These are phyloP conservation scores for Mycena venus DNA, from an alignment of 768 basidiomycete species.

Conservation along the genomic window DNA sequence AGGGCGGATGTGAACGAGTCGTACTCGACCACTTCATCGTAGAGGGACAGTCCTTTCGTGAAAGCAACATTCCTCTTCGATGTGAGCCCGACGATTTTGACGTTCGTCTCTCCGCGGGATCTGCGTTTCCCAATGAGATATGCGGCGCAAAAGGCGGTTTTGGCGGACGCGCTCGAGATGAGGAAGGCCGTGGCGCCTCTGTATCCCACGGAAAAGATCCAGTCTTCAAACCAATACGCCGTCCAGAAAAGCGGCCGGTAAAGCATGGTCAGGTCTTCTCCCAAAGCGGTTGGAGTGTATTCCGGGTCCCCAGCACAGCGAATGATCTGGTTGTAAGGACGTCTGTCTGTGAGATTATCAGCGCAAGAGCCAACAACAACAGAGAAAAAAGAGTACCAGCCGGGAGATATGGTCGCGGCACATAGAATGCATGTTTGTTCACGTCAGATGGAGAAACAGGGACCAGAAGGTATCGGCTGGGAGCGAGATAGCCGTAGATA, in stretches of 20 bases:
- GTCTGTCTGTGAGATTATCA: conserved; percentile 57
- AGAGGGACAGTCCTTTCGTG: conserved; percentile 66
- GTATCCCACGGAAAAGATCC: conserved; percentile 67
- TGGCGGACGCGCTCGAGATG: conserved; percentile 79
- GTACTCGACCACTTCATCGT: conserved; percentile 71
- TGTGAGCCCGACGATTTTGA: conserved; percentile 70
- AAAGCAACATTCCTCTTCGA: conserved; percentile 68
- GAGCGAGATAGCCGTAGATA: conserved; percentile 75
- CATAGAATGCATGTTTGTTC: conserved; percentile 67
- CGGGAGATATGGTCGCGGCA: conserved; percentile 74
- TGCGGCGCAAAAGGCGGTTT: conserved; percentile 79
- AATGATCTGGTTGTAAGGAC: conserved; percentile 77
- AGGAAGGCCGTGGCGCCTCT: conserved; percentile 62
- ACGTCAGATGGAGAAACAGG: conserved; percentile 64
- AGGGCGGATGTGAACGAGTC: conserved; percentile 55
- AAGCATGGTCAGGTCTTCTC: conserved; percentile 78
- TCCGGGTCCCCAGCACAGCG: conserved; percentile 70
- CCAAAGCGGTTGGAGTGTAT: conserved; percentile 59
- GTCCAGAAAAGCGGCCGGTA: conserved; percentile 84
- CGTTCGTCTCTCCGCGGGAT: conserved; percentile 42
- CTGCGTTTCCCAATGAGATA: conserved; percentile 68
- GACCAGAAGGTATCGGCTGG: conserved; percentile 68
- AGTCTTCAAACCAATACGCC: conserved; percentile 82
- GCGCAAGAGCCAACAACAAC: background rate
- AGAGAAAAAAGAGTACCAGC: conserved; percentile 54